phyloP scores from a whole-genome alignment of 345 rosid genomes.

The Eucalyptus erythrocorys region DNA sequence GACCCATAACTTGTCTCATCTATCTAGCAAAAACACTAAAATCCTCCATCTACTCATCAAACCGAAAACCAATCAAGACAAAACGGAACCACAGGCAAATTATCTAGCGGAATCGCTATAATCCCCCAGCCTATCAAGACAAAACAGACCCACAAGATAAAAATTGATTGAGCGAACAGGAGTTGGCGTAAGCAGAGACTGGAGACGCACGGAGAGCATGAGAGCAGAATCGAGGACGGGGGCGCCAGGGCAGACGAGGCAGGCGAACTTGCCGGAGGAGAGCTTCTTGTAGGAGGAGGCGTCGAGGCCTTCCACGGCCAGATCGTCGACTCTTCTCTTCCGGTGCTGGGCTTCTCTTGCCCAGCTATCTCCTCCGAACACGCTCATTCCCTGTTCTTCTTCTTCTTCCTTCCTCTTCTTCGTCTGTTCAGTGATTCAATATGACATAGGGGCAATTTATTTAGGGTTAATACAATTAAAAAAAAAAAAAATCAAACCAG shows the following conservation, averaged over 20 bases:
- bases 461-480: background rate
- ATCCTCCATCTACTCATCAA: too few relatives aligned
- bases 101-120: background rate
- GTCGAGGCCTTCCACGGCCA: conserved; percentile 4
- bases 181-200: background rate
- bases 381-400: conserved; percentile 16
- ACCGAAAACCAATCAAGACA: too few relatives aligned
- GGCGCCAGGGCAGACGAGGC: conserved; percentile 33
- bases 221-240: conserved; percentile 38
- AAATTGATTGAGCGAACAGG: background rate
- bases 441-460: too few relatives aligned
- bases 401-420: background rate
- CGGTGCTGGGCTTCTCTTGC: conserved; percentile 34
- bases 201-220: conserved; percentile 28
- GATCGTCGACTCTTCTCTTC: conserved; percentile 35
- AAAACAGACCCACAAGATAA: background rate
- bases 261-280: conserved; percentile 24
- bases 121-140: background rate
- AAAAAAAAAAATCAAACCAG: too few relatives aligned
- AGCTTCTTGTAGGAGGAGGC: conserved; percentile 28
- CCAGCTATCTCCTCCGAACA: conserved; percentile 49
- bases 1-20: background rate
- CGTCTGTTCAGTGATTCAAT: background rate
- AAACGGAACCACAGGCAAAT: too few relatives aligned
- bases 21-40: too few relatives aligned